phyloP scores from a whole-genome alignment of 1,284 basidiomycete genomes.

The Meripilus lineatus region DNA sequence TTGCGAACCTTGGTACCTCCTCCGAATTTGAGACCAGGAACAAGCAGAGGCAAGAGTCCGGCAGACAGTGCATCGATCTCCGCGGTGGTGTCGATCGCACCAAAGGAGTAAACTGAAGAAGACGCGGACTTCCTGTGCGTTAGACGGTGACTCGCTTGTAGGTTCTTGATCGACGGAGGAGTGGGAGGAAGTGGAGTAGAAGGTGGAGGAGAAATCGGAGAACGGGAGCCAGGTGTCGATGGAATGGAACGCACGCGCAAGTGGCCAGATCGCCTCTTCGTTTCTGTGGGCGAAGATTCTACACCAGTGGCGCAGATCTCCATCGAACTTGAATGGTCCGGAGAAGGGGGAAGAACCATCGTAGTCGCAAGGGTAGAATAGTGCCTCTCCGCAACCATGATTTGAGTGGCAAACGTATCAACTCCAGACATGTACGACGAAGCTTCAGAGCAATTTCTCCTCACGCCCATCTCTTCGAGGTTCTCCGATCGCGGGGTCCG shows the following conservation, averaged over 20 bases:
- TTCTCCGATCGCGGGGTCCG: constrained; percentile 48
- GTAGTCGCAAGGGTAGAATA: constrained; percentile 64
- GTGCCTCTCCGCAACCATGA: constrained; percentile 66
- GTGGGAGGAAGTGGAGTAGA: constrained; percentile 64
- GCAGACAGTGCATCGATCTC: constrained; percentile 69
- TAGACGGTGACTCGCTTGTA: constrained; percentile 32
- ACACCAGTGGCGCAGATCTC: constrained; percentile 26
- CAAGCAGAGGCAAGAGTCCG: constrained; percentile 58
- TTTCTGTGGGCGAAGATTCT: constrained; percentile 12
- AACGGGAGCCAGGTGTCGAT: constrained; percentile 39
- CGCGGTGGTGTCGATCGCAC: constrained; percentile 44
- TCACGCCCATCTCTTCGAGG: constrained; percentile 40
- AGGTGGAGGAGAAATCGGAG: constrained; percentile 54
- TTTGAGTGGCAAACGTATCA: constrained; percentile 46
- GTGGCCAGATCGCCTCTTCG: constrained; percentile 34
- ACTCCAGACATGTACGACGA: constrained; percentile 47
- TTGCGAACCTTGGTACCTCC: constrained; percentile 45
- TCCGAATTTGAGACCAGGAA: constrained; percentile 60
- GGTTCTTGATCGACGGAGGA: constrained; percentile 52
- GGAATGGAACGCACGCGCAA: constrained; percentile 40
- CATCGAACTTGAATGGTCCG: constrained; percentile 30
- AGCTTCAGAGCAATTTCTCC: constrained; percentile 42
- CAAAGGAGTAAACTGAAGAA: constrained; percentile 52
- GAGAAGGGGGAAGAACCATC: constrained; percentile 46
- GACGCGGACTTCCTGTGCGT: constrained; percentile 58